Evolutionary conservation across 176 grass and related monocot species (phyloP).

Genomic region (Poa annua): DNA sequence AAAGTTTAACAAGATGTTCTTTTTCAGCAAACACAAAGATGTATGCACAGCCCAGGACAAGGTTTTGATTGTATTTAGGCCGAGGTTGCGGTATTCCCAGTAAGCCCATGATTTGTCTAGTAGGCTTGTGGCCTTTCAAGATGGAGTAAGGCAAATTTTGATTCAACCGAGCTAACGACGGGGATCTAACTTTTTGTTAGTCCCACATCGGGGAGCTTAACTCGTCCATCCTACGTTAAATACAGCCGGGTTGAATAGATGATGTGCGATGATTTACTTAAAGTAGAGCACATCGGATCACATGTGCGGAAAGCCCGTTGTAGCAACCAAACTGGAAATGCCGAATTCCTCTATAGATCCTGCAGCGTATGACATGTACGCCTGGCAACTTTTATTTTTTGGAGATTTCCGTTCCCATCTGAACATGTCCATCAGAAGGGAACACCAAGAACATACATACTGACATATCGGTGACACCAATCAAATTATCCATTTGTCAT

Average conservation of each 20-base stretch:
- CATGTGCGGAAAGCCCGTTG: neutral
- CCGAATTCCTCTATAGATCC: neutral
- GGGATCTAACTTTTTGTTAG: neutral
- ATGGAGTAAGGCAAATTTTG: neutral
- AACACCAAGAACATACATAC: neutral
- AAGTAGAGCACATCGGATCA: conserved; percentile 1
- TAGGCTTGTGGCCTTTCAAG: neutral
- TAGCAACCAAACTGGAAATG: neutral
- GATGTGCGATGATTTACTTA: neutral
- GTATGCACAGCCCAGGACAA: neutral
- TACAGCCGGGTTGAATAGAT: neutral
- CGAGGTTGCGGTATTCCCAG: neutral
- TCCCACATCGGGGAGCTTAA: neutral
- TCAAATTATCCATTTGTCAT: neutral
- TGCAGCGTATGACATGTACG: neutral
- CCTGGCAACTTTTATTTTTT: neutral
- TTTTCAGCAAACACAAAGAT: neutral
- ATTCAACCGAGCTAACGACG: neutral
- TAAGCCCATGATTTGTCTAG: neutral
- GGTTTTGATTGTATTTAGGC: neutral
- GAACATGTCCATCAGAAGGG: neutral
- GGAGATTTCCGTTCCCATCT: neutral
- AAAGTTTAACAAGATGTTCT: no score
- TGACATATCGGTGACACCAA: neutral
- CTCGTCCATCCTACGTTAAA: neutral